Conservation (phyloP, 2,329 filamentous ascomycete species). For the Trichoderma asperellum region DNA sequence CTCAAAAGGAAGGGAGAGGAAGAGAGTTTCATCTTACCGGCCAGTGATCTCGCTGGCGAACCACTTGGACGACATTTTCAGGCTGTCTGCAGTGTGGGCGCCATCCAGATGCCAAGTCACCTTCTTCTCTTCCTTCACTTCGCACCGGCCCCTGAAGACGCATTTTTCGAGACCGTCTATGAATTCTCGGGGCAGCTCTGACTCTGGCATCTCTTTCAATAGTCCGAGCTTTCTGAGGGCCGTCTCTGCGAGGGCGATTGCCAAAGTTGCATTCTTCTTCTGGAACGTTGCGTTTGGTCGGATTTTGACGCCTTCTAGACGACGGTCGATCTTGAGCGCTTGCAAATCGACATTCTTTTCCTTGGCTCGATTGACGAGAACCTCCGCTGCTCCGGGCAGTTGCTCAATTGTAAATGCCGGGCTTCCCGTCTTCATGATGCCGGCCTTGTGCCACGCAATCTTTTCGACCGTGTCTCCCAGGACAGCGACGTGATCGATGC, state of each 20-base stretch:
- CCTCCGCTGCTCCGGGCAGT: conserved; percentile 48
- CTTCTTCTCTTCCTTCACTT: conserved; percentile 56
- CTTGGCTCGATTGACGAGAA: conserved; percentile 54
- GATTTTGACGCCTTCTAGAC: conserved; percentile 53
- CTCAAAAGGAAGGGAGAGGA: not conserved
- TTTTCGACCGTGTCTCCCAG: conserved; percentile 66
- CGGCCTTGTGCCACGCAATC: conserved; percentile 76
- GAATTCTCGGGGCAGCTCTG: conserved; percentile 64
- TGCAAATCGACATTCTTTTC: conserved; percentile 56
- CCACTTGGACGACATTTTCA: conserved; percentile 80
- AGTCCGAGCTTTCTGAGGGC: conserved; percentile 52
- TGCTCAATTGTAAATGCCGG: conserved; percentile 63
- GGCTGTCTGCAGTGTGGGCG: conserved; percentile 89
- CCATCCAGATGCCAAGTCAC: conserved; percentile 90
- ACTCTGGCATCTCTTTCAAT: conserved; percentile 32
- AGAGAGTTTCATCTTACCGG: conserved; percentile 34
- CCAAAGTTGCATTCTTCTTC: conserved; percentile 60
- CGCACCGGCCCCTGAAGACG: conserved; percentile 79
- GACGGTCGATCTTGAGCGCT: conserved; percentile 51
- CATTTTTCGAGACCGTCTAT: conserved; percentile 73
- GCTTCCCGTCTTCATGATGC: conserved; percentile 66
- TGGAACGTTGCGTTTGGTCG: conserved; percentile 61
- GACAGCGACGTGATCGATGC: conserved; percentile 68
- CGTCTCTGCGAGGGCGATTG: conserved; percentile 56
- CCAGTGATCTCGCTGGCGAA: conserved; percentile 62